Percentiles rank a stretch among this genome's conserved stretches.
Evolutionary conservation across 768 basidiomycete genomes (phyloP).

Genomic region (Pisolithus microcarpus): DNA sequence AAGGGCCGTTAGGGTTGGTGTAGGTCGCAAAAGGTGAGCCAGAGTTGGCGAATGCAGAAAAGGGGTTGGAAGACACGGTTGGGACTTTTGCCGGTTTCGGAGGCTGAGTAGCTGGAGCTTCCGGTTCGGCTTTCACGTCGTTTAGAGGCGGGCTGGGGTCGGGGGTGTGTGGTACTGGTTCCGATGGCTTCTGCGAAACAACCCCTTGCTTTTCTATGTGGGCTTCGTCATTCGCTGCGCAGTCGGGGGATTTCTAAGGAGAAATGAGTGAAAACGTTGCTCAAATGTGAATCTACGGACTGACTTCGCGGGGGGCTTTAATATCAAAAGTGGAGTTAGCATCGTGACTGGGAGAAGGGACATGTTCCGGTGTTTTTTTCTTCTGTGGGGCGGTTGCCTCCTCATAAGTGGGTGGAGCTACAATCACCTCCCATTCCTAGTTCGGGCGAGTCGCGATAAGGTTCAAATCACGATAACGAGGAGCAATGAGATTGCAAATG

Average conservation of each 20-base stretch:
- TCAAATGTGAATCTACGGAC: neutral
- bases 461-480: constrained; percentile 4
- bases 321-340: neutral
- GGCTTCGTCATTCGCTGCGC: neutral
- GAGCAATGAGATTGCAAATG: neutral
- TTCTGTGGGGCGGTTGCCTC: constrained; percentile 5
- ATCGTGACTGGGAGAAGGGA: neutral
- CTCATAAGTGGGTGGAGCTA: constrained; percentile 26
- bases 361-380: neutral
- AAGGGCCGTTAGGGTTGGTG: constrained; percentile 16
- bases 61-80: constrained; percentile 20
- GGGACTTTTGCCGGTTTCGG: constrained; percentile 6
- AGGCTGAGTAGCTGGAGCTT: constrained; percentile 9
- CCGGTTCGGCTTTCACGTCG: constrained; percentile 7
- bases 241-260: constrained; percentile 9
- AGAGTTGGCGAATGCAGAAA: constrained; percentile 33
- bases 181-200: neutral
- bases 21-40: constrained; percentile 30
- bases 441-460: constrained; percentile 16
- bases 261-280: constrained; percentile 3
- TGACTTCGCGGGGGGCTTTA: constrained; percentile 13
- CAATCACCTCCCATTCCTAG: constrained; percentile 28
- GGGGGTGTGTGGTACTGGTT: constrained; percentile 6
- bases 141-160: constrained; percentile 2
- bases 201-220: constrained; percentile 8